Percentiles rank a stretch among this genome's conserved stretches.
phyloP scores from a whole-genome alignment of 148 eudicot genomes.

The Rhododendron griersonianum region DNA sequence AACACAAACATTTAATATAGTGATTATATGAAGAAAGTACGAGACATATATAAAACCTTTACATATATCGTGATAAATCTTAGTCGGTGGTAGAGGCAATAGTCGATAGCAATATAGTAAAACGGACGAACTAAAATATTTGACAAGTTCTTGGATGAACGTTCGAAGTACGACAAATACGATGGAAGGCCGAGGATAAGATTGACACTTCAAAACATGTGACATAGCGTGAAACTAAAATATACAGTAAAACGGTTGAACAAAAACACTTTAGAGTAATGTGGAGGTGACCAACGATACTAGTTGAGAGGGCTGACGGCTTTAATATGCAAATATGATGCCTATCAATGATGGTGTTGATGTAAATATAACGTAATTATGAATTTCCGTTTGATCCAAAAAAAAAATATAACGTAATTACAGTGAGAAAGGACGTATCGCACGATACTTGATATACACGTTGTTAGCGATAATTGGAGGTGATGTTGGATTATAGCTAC shows the following conservation, averaged over 20 bases:
- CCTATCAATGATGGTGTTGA: background rate
- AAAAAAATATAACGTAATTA: too few species aligned
- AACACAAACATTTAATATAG: background rate
- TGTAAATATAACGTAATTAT: too few species aligned
- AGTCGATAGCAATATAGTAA: background rate
- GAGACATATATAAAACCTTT: background rate
- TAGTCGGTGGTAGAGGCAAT: background rate
- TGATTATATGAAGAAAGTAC: background rate
- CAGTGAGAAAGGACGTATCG: too few species aligned
- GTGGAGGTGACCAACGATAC: background rate
- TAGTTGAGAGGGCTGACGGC: background rate
- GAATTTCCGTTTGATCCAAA: too few species aligned
- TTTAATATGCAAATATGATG: background rate
- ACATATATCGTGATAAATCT: background rate
- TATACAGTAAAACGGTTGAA: background rate
- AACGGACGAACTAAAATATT: background rate
- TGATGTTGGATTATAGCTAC: background rate
- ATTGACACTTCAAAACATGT: background rate
- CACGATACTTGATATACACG: background rate
- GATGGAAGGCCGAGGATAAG: background rate
- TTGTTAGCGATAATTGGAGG: background rate
- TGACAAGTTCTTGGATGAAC: background rate
- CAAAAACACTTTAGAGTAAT: background rate
- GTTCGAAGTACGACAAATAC: background rate
- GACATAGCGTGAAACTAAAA: background rate